Percentiles rank a stretch among this genome's conserved stretches.
Evolutionary conservation across 169 alveolate genomes (phyloP).

Genomic region (Perkinsus chesapeaki): DNA sequence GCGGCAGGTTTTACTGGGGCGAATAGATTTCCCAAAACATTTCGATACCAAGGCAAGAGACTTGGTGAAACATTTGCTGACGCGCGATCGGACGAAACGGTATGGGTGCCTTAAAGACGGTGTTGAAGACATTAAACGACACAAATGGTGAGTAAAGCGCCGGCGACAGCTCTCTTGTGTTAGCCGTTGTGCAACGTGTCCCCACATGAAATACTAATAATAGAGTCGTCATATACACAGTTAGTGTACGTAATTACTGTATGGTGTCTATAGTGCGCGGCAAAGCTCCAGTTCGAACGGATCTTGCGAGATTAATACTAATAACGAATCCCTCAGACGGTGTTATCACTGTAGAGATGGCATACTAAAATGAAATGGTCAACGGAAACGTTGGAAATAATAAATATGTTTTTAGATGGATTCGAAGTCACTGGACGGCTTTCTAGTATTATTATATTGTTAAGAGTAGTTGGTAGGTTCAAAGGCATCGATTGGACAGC

Average conservation of each 20-base stretch:
- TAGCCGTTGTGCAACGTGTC: neutral
- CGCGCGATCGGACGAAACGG: constrained; percentile 45
- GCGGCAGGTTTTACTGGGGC: constrained; percentile 62
- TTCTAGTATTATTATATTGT: too few species aligned
- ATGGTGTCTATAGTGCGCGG: too few species aligned
- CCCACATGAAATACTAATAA: neutral
- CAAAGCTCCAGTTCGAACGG: too few species aligned
- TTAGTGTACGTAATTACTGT: too few species aligned
- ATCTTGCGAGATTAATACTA: neutral
- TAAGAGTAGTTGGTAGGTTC: too few species aligned
- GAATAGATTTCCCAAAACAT: constrained; percentile 24
- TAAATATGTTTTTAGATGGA: neutral
- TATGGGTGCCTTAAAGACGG: constrained; percentile 23
- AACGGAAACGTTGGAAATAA: too few species aligned
- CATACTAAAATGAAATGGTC: too few species aligned
- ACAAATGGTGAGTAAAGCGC: constrained; percentile 38
- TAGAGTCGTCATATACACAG: too few species aligned
- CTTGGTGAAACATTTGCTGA: constrained; percentile 47
- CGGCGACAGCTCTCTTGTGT: neutral
- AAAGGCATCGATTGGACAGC: constrained; percentile 65
- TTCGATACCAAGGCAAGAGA: constrained; percentile 36
- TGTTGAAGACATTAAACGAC: constrained; percentile 49
- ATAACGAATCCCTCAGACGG: neutral
- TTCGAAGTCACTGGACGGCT: neutral
- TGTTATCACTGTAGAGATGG: neutral